Conservation (phyloP, 2,329 filamentous ascomycete genomes). For the Colletotrichum echinochloae region DNA sequence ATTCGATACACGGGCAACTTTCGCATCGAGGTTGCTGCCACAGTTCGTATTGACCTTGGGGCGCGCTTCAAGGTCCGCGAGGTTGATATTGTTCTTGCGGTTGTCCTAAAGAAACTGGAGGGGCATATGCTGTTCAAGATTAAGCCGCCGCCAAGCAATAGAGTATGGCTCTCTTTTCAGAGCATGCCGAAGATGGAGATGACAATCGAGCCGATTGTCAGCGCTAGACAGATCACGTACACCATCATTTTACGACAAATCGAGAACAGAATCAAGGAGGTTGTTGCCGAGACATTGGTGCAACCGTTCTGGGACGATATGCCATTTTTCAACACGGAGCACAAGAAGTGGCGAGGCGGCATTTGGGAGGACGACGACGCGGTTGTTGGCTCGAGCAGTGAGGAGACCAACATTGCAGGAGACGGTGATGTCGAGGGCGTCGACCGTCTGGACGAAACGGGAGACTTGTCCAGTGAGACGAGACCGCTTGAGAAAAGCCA, state of each 20-base stretch:
- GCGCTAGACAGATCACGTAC: constrained; percentile 94
- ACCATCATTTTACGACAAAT: constrained; percentile 92
- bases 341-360: constrained; percentile 85
- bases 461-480: constrained; percentile 54
- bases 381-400: constrained; percentile 52
- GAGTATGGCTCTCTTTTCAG: constrained; percentile 96
- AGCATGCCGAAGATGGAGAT: constrained; percentile 94
- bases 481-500: constrained; percentile 68
- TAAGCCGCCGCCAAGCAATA: constrained; percentile 95
- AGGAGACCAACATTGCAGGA: constrained; percentile 55
- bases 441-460: constrained; percentile 57
- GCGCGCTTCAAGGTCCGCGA: constrained; percentile 89
- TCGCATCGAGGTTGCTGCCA: constrained; percentile 90
- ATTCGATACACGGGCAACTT: constrained; percentile 91
- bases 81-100: constrained; percentile 88
- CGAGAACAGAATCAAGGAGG: constrained; percentile 93
- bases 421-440: constrained; percentile 62
- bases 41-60: constrained; percentile 90
- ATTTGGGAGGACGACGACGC: constrained; percentile 75
- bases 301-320: constrained; percentile 96
- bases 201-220: constrained; percentile 95
- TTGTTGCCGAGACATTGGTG: constrained; percentile 91
- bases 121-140: constrained; percentile 88
- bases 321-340: constrained; percentile 86
- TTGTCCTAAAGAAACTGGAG: constrained; percentile 85